These are phyloP conservation scores for Chytriomyces sp. DNA, from an alignment of 192 early-diverging fungal species.

Conservation along the genomic window DNA sequence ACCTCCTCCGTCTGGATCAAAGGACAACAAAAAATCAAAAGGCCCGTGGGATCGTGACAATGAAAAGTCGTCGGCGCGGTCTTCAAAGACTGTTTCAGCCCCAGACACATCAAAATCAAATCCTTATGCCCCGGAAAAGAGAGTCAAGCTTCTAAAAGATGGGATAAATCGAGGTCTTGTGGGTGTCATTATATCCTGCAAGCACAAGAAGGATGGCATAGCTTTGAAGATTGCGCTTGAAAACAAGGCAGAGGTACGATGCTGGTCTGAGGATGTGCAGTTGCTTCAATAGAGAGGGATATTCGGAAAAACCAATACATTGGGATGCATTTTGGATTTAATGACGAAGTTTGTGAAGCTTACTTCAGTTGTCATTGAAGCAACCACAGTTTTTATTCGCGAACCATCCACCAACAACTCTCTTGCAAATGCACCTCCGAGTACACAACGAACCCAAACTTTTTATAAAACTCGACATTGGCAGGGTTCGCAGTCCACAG, in stretches of 20 bases:
- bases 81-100: background rate
- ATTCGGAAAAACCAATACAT: no score
- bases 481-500: no score
- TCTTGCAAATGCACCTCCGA: no score
- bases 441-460: no score
- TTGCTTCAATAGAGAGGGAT: background rate
- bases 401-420: no score
- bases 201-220: conserved; percentile 1
- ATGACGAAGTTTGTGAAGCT: no score
- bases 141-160: conserved; percentile 13
- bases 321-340: no score
- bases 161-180: background rate
- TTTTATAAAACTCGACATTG: no score
- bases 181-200: conserved; percentile 13
- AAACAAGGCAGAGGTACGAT: conserved; percentile 10
- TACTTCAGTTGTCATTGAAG: no score
- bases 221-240: conserved; percentile 11
- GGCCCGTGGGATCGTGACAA: background rate
- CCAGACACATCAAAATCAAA: background rate
- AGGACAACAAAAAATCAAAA: conserved; percentile 45
- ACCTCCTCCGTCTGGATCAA: conserved; percentile 47
- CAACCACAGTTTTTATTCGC: no score
- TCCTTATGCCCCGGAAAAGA: background rate
- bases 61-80: background rate
- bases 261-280: conserved; percentile 14